Evolutionary conservation across 2,329 filamentous ascomycete genomes (phyloP), one percentile per base, ranked within the genome.

Genomic region (Curvularia lunata): DNA sequence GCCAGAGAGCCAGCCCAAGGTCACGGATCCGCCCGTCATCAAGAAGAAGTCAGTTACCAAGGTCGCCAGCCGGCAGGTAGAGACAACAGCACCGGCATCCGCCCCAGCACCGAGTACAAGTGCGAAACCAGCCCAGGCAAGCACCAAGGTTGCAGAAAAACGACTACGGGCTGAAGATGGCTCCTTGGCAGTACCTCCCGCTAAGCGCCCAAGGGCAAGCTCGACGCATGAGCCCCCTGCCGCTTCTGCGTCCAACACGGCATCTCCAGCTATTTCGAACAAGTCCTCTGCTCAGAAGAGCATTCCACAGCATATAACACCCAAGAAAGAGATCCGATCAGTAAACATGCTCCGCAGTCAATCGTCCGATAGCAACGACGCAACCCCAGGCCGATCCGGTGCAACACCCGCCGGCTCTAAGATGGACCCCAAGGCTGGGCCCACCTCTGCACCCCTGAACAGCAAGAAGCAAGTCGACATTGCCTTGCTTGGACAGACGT

Each of bases 401-500:
- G 58, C 65, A 18, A 74, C 74, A 37, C 72, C 73, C 25, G 58
- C 70, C 7, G 59, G 59, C 19, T 57, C 56, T 18, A 69, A 73
- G 48, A 54, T 58, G 13, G 69, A 76, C 40, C 41, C 56, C 21
- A 72, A 68, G 47, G 43, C 54, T 38, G 64, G 66, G 16, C 67
- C 71, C 2, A 73, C 72, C 7, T 75, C 74, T 41, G 68, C 72
- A 13, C 71, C 73, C 7, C 19, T 73, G 12, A 74, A 68, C 34
- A 66, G 57, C 21, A 73, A 69, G 54, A 73, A 73, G 48, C 69
- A 68, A 46, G 65, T 71, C 3, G 73, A 75, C 9, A 73, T 76
- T 4, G 64, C 75, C 13, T 63, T 75, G 1, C 76, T 80, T 59
- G 73, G 74, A 7, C 67, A 74, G 1, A 73, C 76, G 19, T 79